These are phyloP conservation scores for Pichia sp. DNA, from an alignment of 1,139 yeast species.

Conservation along the genomic window DNA sequence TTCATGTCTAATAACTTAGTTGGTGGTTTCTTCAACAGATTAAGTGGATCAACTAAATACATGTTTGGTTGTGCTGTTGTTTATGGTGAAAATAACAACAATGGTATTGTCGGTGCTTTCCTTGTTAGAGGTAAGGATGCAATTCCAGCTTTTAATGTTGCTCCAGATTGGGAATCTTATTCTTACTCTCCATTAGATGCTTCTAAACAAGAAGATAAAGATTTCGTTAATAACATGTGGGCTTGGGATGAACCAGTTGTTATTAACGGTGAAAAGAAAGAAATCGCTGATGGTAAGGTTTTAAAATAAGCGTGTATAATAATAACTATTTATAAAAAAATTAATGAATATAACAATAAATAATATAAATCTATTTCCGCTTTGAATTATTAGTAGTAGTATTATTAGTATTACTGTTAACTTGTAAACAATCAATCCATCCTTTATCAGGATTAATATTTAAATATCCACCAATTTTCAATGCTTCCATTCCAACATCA, in stretches of 20 bases:
- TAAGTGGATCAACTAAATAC: slow-evolving; percentile 85
- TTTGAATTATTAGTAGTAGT: too few species aligned
- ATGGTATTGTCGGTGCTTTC: slow-evolving; percentile 95
- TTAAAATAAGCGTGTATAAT: slow-evolving; percentile 45
- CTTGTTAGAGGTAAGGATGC: slow-evolving; percentile 91
- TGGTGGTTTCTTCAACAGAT: slow-evolving; percentile 98
- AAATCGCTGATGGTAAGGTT: slow-evolving; percentile 78
- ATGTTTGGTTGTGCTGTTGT: slow-evolving; percentile 91
- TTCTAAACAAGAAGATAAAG: slow-evolving; percentile 60
- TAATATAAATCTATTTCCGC: too few species aligned
- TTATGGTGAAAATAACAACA: slow-evolving; percentile 97
- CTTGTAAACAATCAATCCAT: slow-evolving; percentile 18
- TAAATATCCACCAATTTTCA: slow-evolving; percentile 25
- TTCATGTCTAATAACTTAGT: slow-evolving; percentile 98
- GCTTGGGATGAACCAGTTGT: slow-evolving; percentile 79
- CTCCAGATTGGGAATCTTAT: slow-evolving; percentile 98
- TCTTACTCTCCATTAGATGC: slow-evolving; percentile 61
- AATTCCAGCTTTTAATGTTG: slow-evolving; percentile 92
- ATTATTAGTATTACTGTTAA: neutral
- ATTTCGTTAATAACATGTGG: slow-evolving; percentile 67
- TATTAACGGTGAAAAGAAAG: slow-evolving; percentile 58
- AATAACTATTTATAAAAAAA: neutral
- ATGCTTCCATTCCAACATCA: slow-evolving; percentile 42
- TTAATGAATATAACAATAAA: neutral
- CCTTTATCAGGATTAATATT: slow-evolving; percentile 6